Evolutionary conservation across 768 basidiomycete species (phyloP), one percentile per base, ranked within the genome.

Genomic region (Lactarius quietus): DNA sequence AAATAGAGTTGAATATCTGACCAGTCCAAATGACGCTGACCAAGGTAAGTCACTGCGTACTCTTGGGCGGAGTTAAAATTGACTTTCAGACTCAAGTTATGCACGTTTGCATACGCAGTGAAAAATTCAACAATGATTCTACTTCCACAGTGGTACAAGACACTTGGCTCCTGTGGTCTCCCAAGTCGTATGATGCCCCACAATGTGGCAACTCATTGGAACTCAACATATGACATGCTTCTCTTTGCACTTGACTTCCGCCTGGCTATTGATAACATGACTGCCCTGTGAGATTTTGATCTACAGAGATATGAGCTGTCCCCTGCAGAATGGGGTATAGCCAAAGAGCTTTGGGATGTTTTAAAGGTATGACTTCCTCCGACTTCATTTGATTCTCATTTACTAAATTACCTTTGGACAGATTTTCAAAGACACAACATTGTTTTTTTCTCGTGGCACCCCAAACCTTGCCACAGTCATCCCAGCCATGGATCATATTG

Each of bases 401-500:
- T 33, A 33, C 33, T 8, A 33, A 33, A 33, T 33, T 3, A 33
- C 33, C 33, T 33, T 8, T 57, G 2, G 5, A 5, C 26, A 80
- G 78, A 70, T 74, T 17, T 70, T 79, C 58, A 78, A 79, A 62
- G 73, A 76, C 43, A 72, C 73, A 0, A 80, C 74, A 1, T 66
- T 72, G 0, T 76, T 66, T 62, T 79, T 79, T 68, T 79, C 74
- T 3, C 12, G 65, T 1, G 59, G 51, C 20, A 73, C 66, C 0
- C 73, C 75, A 0, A 72, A 63, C 63, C 65, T 80, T 5, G 71
- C 73, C 1, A 70, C 54, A 1, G 75, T 79, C 5, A 79, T 80
- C 23, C 78, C 77, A 12, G 77, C 74, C 6, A 78, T 78, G 77
- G 77, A 80, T 55, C 56, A 71, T 31, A 72, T 78, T 18, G 68